Conservation (phyloP, 441 rosid genomes). For the Eutrema salsugineum region DNA sequence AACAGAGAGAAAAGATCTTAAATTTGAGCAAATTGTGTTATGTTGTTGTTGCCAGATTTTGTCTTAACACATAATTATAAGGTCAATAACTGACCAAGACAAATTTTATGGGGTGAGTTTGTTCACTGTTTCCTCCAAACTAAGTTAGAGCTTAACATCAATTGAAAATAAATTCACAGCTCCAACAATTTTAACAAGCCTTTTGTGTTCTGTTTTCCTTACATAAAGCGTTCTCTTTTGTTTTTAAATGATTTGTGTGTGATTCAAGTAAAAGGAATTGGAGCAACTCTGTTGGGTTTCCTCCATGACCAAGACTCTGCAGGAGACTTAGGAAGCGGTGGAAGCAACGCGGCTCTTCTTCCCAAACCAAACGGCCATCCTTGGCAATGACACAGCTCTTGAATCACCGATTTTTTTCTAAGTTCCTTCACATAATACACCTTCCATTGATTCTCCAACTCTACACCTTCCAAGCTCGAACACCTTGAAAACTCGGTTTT, state of each 20-base stretch:
- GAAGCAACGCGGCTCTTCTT: slow-evolving; percentile 71
- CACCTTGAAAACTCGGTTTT: slow-evolving; percentile 54
- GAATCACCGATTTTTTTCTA: slow-evolving; percentile 48
- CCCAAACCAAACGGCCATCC: slow-evolving; percentile 94
- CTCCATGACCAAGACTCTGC: slow-evolving; percentile 92
- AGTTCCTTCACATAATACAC: slow-evolving; percentile 32
- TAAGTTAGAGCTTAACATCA: background rate
- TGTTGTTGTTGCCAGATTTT: slow-evolving; percentile 17
- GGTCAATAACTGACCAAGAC: slow-evolving; percentile 24
- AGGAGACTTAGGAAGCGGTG: slow-evolving; percentile 87
- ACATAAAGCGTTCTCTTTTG: background rate
- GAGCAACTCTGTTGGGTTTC: slow-evolving; percentile 42
- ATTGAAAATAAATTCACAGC: slow-evolving; percentile 16
- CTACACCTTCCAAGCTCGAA: slow-evolving; percentile 54
- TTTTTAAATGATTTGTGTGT: background rate
- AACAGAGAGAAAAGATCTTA: slow-evolving; percentile 8
- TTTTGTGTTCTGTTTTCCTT: slow-evolving; percentile 2
- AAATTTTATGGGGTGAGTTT: slow-evolving; percentile 10
- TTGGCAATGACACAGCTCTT: slow-evolving; percentile 70
- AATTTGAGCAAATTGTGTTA: background rate
- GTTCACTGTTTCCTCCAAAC: slow-evolving; percentile 11
- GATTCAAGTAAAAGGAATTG: slow-evolving; percentile 27
- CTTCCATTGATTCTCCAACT: slow-evolving; percentile 28
- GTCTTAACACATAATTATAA: slow-evolving; percentile 20
- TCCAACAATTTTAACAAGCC: background rate